A percentile compares a stretch with the other conserved stretches of the same genome.
Evolutionary conservation across 805 yeast species (phyloP).

Genomic region (Lipomyces mesembrius): DNA sequence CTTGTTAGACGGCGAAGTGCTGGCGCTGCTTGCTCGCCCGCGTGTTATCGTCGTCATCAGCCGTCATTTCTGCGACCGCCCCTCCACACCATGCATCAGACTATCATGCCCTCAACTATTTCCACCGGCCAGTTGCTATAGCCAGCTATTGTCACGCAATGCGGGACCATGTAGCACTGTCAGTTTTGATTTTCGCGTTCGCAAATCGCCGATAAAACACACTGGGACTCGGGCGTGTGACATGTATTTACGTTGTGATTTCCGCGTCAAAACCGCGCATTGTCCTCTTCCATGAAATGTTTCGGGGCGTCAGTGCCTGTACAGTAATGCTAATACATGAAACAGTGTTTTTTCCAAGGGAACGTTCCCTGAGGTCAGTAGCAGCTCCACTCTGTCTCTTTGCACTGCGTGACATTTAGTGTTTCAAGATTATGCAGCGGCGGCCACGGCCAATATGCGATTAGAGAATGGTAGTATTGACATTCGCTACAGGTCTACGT

Average conservation of each 20-base stretch:
- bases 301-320: neutral
- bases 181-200: neutral
- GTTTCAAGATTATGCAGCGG: neutral
- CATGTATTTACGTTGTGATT: neutral
- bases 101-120: neutral
- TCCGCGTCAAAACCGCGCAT: neutral
- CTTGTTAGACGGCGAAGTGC: neutral
- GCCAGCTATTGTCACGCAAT: neutral
- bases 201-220: neutral
- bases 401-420: neutral
- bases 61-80: neutral
- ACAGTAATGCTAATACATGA: neutral
- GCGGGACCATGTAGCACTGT: neutral
- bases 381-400: neutral
- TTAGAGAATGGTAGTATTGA: neutral
- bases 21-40: neutral
- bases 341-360: conserved; percentile 74
- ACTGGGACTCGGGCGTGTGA: neutral
- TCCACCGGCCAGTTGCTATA: neutral
- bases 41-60: neutral
- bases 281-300: neutral
- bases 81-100: neutral
- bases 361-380: conserved; percentile 72
- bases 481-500: conserved; percentile 62
- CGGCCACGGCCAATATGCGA: neutral